Conservation (phyloP, 2,329 filamentous ascomycete species). For the Didymella segeticola region DNA sequence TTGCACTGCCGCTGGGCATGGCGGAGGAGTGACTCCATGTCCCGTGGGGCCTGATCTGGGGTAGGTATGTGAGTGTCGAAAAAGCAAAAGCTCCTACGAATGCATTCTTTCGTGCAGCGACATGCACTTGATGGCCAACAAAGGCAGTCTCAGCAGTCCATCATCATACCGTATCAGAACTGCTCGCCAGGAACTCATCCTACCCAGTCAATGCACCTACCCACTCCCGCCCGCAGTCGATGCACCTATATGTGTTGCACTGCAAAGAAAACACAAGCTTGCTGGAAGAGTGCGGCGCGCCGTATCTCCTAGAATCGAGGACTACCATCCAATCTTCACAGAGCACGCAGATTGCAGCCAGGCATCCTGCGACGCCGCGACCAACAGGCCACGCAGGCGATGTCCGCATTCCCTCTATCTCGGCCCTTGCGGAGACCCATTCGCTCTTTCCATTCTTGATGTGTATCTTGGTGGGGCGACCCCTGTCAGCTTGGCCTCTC, state of each 20-base stretch:
- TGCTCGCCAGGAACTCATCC: constrained; percentile 19
- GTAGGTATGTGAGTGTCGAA: constrained; percentile 29
- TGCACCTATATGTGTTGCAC: constrained; percentile 24
- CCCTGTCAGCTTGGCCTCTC: constrained; percentile 30
- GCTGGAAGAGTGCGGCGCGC: constrained; percentile 13
- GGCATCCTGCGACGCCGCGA: constrained; percentile 1
- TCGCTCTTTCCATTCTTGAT: constrained; percentile 20
- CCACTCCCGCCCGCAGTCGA: constrained; percentile 30
- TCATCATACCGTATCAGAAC: constrained; percentile 29
- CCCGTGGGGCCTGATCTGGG: constrained; percentile 32
- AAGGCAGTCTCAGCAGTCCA: constrained; percentile 17
- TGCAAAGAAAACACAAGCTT: constrained; percentile 24
- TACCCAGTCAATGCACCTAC: constrained; percentile 12
- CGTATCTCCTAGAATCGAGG: constrained; percentile 2
- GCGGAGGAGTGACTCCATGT: constrained; percentile 14
- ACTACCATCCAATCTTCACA: neutral
- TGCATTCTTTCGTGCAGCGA: constrained; percentile 12
- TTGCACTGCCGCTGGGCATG: constrained; percentile 31
- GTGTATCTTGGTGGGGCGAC: constrained; percentile 29
- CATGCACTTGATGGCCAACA: constrained; percentile 5
- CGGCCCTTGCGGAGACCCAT: constrained; percentile 32
- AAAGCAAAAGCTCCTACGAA: constrained; percentile 22
- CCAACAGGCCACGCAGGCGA: constrained; percentile 13
- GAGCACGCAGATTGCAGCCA: constrained; percentile 17
- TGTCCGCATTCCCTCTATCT: constrained; percentile 23